These are phyloP conservation scores for Lichtheimia ramosa DNA, from an alignment of 371 early-diverging fungal genomes.

Conservation along the genomic window DNA sequence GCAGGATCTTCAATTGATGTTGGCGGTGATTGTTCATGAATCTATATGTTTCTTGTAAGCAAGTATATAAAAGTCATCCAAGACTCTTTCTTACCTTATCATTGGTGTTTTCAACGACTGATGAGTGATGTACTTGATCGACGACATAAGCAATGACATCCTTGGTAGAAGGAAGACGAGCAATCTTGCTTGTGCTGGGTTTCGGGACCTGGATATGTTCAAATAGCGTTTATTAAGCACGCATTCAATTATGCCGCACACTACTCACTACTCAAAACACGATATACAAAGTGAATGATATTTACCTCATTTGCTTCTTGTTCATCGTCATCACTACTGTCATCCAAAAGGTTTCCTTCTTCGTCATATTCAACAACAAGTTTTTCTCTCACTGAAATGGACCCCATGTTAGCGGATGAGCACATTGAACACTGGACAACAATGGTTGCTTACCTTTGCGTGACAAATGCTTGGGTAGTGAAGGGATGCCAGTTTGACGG, in stretches of 20 bases:
- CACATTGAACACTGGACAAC: not conserved
- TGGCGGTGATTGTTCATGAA: too few relatives aligned
- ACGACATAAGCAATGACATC: conserved; percentile 23
- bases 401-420: not conserved
- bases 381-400: conserved; percentile 31
- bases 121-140: conserved; percentile 15
- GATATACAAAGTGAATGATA: too few relatives aligned
- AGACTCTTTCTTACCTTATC: not conserved
- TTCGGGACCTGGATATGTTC: conserved; percentile 2
- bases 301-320: conserved; percentile 8
- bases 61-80: too few relatives aligned
- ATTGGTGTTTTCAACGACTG: not conserved
- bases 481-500: conserved; percentile 40
- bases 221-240: too few relatives aligned
- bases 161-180: conserved; percentile 18
- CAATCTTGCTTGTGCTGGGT: conserved; percentile 6
- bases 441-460: conserved; percentile 26
- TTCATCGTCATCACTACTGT: conserved; percentile 32
- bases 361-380: conserved; percentile 51
- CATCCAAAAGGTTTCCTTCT: conserved; percentile 36
- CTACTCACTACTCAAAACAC: not conserved
- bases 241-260: not conserved
- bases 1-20: not conserved
- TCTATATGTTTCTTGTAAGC: too few relatives aligned
- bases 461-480: conserved; percentile 35